phyloP scores from a whole-genome alignment of 1,284 basidiomycete genomes.

The Boletus smithii region DNA sequence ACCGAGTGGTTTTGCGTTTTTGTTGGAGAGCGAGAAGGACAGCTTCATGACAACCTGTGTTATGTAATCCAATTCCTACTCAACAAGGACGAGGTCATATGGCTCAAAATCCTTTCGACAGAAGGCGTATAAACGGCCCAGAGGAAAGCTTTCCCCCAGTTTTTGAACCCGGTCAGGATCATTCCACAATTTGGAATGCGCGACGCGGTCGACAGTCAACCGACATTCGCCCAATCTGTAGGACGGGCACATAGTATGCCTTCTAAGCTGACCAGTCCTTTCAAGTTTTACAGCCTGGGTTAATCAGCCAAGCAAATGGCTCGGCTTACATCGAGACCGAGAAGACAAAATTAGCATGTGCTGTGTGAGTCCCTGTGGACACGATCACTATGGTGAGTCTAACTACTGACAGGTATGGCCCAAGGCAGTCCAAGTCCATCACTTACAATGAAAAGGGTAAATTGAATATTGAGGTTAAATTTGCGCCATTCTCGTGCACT shows the following conservation, averaged over 20 bases:
- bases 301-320: constrained; percentile 91
- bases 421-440: constrained; percentile 79
- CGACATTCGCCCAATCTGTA: constrained; percentile 84
- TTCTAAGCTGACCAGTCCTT: constrained; percentile 13
- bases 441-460: constrained; percentile 83
- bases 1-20: constrained; percentile 51
- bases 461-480: constrained; percentile 95
- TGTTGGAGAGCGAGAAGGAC: constrained; percentile 69
- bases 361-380: constrained; percentile 60
- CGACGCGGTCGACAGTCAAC: constrained; percentile 42
- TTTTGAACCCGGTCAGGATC: constrained; percentile 47
- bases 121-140: constrained; percentile 85
- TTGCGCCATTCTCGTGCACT: constrained; percentile 86
- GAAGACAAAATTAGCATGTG: constrained; percentile 89
- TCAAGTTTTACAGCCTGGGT: constrained; percentile 82
- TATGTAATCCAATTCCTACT: constrained; percentile 19
- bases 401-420: constrained; percentile 74
- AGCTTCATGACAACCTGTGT: constrained; percentile 58
- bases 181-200: constrained; percentile 8
- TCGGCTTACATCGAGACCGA: constrained; percentile 93
- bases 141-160: constrained; percentile 72
- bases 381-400: constrained; percentile 2
- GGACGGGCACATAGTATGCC: constrained; percentile 28
- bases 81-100: no score
- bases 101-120: constrained; percentile 65